These are phyloP conservation scores for Malus hybrid DNA, from an alignment of 331 rosid genomes.

Conservation along the genomic window DNA sequence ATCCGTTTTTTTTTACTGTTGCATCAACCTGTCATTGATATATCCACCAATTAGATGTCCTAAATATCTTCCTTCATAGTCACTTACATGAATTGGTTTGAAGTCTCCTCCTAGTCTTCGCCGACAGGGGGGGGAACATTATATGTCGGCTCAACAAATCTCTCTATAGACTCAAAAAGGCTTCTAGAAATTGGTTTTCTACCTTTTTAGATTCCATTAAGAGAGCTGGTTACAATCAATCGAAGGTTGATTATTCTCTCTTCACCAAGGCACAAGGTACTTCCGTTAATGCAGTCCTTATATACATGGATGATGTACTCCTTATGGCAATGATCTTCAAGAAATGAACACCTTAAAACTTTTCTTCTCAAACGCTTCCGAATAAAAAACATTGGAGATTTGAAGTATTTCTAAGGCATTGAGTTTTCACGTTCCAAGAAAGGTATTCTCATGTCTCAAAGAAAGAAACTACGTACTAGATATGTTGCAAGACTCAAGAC, in stretches of 20 bases:
- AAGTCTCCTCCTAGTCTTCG: accelerated
- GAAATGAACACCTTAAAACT: too few species aligned
- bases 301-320: neutral
- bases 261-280: neutral
- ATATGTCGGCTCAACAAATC: neutral
- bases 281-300: accelerated
- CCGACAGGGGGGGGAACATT: accelerated
- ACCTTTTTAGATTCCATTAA: too few species aligned
- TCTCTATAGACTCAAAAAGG: neutral
- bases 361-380: too few species aligned
- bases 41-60: too few species aligned
- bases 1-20: too few species aligned
- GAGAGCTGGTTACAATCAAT: accelerated
- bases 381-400: too few species aligned
- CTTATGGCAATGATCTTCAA: neutral
- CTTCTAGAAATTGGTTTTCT: neutral
- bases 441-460: too few species aligned
- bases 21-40: too few species aligned
- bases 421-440: too few species aligned
- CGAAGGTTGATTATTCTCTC: neutral
- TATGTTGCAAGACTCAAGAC: too few species aligned
- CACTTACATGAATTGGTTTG: neutral
- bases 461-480: too few species aligned
- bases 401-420: too few species aligned
- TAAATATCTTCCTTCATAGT: neutral